A percentile compares a stretch with the other conserved stretches of the same genome.
Evolutionary conservation across 1,284 basidiomycete genomes (phyloP).

Genomic region (Irpex sp.): DNA sequence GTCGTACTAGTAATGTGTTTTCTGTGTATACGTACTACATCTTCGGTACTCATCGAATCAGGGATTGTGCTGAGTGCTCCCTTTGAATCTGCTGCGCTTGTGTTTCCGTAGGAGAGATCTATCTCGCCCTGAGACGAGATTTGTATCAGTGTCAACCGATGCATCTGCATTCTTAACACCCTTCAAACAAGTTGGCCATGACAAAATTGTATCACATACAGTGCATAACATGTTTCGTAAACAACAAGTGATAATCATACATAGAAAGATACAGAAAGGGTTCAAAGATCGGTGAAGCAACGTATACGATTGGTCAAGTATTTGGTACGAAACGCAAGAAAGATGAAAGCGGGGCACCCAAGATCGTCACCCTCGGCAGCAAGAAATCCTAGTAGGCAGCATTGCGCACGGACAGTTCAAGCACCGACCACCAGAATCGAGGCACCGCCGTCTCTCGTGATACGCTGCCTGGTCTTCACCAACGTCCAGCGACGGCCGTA

Average conservation of each 20-base stretch:
- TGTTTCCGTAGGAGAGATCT: not conserved
- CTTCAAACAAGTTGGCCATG: no score
- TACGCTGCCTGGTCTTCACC: conserved; percentile 51
- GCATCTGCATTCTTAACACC: not conserved
- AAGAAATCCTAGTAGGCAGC: not conserved
- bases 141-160: not conserved
- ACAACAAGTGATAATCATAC: not conserved
- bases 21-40: not conserved
- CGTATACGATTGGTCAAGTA: not conserved
- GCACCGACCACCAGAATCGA: conserved; percentile 42
- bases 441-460: conserved; percentile 59
- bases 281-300: no score
- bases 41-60: not conserved
- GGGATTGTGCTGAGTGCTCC: not conserved
- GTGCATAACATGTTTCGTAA: not conserved
- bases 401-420: not conserved
- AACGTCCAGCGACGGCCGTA: conserved; percentile 48
- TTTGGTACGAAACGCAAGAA: not conserved
- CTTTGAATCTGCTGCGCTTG: not conserved
- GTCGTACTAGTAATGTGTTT: not conserved
- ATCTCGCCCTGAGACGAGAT: no score
- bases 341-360: not conserved
- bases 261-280: no score
- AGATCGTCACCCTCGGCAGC: not conserved
- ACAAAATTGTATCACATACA: not conserved